Evolutionary conservation across 805 yeast genomes (phyloP), one percentile per base, ranked within the genome.

Genomic region (Candida verbasci): DNA sequence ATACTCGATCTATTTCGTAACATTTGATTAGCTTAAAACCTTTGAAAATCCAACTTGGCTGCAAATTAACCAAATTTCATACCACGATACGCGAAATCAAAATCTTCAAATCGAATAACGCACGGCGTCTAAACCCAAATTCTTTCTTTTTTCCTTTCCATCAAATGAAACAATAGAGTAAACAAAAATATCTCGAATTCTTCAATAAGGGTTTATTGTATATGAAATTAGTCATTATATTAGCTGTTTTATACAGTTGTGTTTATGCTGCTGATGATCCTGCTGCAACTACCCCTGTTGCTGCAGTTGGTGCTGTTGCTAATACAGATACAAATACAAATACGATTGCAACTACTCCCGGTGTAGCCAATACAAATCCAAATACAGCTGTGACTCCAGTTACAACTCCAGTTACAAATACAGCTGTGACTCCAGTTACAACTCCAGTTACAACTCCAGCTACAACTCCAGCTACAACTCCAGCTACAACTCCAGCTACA

Each of bases 361-460:
- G 53, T 14, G 37, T 15, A 9, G 24, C 27, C n/a, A 15, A 10
- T 16, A 10, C 47, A 18, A 39, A 53, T 22, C 42, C 48, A 4
- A 44, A 39, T 14, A 44, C 51, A 12, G 50, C 46, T 26, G 46
- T 55, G 15, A 28, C 50, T 24, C 41, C 49, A 20, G 30, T 50
- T 15, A n/a, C 33, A 3, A 8, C 52, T 2, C 35, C 47, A 3
- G 41, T 52, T 3, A 35, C 53, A 6, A 38, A 51, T 9, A 43
- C 55, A 5, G 40, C 52, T 8, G 41, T 24, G 7, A 17, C 53
- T 11, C 37, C 56, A 5, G 17, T 4, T 29, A 14, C 32, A n/a
- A 9, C 24, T 18, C 9, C 16, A 6, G n/a, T n/a, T n/a, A n/a
- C n/a, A n/a, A n/a, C n/a, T 23, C n/a, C 11, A n/a, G 28, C 11